Conservation (phyloP, 257 asterid genomes). For the Solanum stenotomum region DNA sequence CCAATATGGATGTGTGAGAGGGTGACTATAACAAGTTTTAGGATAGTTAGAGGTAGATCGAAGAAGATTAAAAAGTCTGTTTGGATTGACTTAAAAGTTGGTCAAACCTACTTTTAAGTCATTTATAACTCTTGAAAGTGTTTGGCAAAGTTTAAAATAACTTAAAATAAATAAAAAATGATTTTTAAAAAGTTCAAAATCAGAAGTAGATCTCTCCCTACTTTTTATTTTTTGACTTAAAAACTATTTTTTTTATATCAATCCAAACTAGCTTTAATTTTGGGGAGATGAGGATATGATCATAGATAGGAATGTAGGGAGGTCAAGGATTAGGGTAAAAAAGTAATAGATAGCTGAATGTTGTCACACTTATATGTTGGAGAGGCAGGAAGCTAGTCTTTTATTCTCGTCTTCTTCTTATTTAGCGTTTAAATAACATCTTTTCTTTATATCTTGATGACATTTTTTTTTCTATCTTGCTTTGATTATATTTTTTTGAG, state of each 20-base stretch:
- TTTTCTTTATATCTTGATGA: background rate
- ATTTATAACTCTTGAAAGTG: no score
- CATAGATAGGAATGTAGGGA: no score
- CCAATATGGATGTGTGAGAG: background rate
- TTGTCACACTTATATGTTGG: background rate
- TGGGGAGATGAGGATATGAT: background rate
- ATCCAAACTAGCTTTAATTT: background rate
- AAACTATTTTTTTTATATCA: no score
- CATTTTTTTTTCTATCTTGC: background rate
- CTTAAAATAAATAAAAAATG: no score
- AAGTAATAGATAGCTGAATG: fast-evolving
- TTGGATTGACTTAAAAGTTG: no score
- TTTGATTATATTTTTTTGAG: background rate
- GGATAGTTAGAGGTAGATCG: background rate
- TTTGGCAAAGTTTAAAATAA: no score
- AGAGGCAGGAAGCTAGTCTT: background rate
- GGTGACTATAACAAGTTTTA: background rate
- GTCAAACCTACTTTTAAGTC: no score
- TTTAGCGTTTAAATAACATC: background rate
- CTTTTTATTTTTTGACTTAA: no score
- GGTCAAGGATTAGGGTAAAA: background rate
- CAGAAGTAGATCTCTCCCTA: no score
- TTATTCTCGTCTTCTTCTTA: background rate
- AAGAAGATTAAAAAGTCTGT: background rate
- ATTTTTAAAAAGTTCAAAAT: no score